phyloP scores from a whole-genome alignment of 305 asterid species.

The Solanum hybrid region DNA sequence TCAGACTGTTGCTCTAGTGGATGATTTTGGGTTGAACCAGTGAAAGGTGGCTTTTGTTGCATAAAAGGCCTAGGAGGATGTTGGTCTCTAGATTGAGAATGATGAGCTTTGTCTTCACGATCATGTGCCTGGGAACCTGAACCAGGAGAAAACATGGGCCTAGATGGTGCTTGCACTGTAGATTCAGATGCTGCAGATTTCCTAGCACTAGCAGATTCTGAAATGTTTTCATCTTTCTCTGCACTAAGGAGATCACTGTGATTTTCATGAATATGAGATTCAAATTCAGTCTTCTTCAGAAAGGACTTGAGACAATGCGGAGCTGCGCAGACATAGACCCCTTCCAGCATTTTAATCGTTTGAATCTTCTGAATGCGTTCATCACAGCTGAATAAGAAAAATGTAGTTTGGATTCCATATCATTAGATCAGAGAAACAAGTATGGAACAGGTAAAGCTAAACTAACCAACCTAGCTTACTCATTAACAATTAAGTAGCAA shows the following conservation, averaged over 20 bases:
- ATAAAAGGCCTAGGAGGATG: conserved; percentile 45
- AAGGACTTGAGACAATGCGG: conserved; percentile 93
- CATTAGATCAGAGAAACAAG: neutral
- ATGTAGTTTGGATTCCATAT: neutral
- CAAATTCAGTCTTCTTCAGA: conserved; percentile 69
- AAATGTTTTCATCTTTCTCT: conserved; percentile 57
- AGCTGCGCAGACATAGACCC: conserved; percentile 80
- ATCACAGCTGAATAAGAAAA: conserved; percentile 47
- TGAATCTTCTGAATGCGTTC: conserved; percentile 91
- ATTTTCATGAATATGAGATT: conserved; percentile 45
- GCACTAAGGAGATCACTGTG: conserved; percentile 64
- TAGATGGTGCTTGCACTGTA: conserved; percentile 69
- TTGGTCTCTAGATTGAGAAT: conserved; percentile 45
- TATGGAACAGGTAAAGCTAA: neutral
- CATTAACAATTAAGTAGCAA: neutral
- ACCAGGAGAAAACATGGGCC: conserved; percentile 52
- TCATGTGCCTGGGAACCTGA: conserved; percentile 55
- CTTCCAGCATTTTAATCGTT: conserved; percentile 95
- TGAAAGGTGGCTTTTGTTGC: conserved; percentile 49
- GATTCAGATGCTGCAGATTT: conserved; percentile 74
- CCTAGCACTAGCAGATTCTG: conserved; percentile 59
- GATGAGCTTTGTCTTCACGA: conserved; percentile 49
- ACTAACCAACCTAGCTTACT: neutral
- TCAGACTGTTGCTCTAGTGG: conserved; percentile 57
- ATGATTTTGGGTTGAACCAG: conserved; percentile 49